Evolutionary conservation across 2,329 filamentous ascomycete species (phyloP), one percentile per base, ranked within the genome.

Genomic region (Davidsoniella virescens): DNA sequence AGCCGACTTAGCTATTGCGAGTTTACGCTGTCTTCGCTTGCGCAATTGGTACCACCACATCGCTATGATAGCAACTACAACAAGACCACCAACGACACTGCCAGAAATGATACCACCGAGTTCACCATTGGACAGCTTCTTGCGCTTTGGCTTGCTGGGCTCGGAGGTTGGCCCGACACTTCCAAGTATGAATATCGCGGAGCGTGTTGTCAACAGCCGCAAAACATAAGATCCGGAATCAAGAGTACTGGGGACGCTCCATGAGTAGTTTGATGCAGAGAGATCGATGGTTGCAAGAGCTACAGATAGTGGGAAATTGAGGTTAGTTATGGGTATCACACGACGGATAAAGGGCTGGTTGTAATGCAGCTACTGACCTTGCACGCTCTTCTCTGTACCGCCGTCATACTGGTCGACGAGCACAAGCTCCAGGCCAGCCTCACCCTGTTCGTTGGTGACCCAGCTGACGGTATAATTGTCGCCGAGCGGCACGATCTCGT

Each of bases 191-290:
- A 54, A 54, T 10, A 44, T 25, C 18, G 52, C n/a, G 3, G 52
- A 52, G 37, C 46, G 48, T 29, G 38, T 33, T 36, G 33, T 47
- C n/a, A 42, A 26, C 10, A 53, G 43, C 39, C 49, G 52, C 29
- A 53, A 9, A 25, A 40, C 29, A 37, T 54, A 54, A 12, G 47
- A 42, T 18, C 53, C 53, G 3, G 53, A 45, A 10, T 38, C 42
- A 9, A 53, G 41, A 16, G 14, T 46, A 4, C 33, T 17, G 14
- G 53, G 51, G n/a, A 54, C 45, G 18, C 44, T 26, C 53, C 53
- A 54, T 18, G 50, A 46, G 44, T 53, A 50, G 12, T 37, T 39
- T 9, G 44, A 20, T 14, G 16, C 14, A 6, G 44, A 20, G n/a
- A 51, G 33, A 20, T 47, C 47, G 23, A 53, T 36, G 17, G 37